These are phyloP conservation scores for Cordyceps javanica DNA, from an alignment of 2,329 filamentous ascomycete species.

Conservation along the genomic window DNA sequence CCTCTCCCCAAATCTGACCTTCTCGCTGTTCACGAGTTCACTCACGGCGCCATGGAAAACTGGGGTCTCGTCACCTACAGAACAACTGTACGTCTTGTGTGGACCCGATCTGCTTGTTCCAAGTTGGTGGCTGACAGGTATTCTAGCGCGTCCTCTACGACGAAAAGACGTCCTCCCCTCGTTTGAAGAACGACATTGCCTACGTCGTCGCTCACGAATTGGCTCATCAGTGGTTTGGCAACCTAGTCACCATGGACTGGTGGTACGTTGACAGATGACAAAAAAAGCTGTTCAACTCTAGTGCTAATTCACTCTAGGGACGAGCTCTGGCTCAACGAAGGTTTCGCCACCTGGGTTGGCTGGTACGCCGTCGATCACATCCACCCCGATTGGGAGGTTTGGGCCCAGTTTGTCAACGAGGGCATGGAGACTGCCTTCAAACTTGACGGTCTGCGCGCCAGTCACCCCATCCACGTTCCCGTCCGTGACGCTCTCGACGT, in stretches of 20 bases:
- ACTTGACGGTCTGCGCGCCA: slow-evolving; percentile 83
- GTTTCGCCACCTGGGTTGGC: slow-evolving; percentile 96
- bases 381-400: slow-evolving; percentile 95
- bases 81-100: slow-evolving; percentile 50
- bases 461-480: slow-evolving; percentile 92
- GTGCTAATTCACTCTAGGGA: slow-evolving; percentile 31
- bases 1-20: slow-evolving; percentile 89
- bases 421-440: slow-evolving; percentile 86
- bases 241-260: slow-evolving; percentile 95
- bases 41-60: slow-evolving; percentile 83
- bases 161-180: slow-evolving; percentile 80
- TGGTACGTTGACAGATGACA: slow-evolving; percentile 40
- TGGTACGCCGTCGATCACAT: slow-evolving; percentile 89
- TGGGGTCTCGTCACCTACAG: slow-evolving; percentile 96
- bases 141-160: slow-evolving; percentile 81
- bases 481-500: slow-evolving; percentile 91
- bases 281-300: background rate
- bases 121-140: background rate
- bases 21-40: slow-evolving; percentile 90
- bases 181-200: slow-evolving; percentile 88
- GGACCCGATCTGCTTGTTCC: no score
- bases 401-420: slow-evolving; percentile 96
- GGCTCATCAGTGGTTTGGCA: slow-evolving; percentile 94
- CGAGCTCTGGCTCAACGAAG: slow-evolving; percentile 90
- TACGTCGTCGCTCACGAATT: slow-evolving; percentile 98